A percentile compares a stretch with the other conserved stretches of the same genome.
phyloP scores from a whole-genome alignment of 2,329 filamentous ascomycete species.

The Verticillium isaacii region DNA sequence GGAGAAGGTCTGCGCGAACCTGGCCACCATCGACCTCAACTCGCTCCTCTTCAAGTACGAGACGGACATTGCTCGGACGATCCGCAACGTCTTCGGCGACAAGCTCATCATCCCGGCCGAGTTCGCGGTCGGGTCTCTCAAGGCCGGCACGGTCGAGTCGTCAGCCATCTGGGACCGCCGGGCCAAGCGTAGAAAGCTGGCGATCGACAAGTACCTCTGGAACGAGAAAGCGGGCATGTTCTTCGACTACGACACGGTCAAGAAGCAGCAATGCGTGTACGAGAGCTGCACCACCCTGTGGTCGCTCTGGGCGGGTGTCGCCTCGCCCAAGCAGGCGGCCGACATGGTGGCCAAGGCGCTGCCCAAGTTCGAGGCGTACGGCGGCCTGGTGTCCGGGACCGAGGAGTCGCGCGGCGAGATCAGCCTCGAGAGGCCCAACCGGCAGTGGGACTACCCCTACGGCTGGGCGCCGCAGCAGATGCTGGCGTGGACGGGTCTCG shows the following conservation, averaged over 20 bases:
- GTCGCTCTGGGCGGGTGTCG: conserved; percentile 93
- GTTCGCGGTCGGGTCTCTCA: conserved; percentile 66
- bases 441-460: conserved; percentile 98
- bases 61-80: conserved; percentile 82
- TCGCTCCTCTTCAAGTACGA: conserved; percentile 96
- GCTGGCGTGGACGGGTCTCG: conserved; percentile 88
- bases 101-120: conserved; percentile 76
- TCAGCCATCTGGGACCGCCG: conserved; percentile 89
- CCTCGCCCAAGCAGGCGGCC: conserved; percentile 80
- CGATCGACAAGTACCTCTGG: conserved; percentile 93
- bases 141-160: conserved; percentile 67
- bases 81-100: conserved; percentile 80
- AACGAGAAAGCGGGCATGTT: conserved; percentile 90
- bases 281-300: conserved; percentile 94
- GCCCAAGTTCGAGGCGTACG: conserved; percentile 81
- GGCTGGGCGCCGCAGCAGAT: conserved; percentile 99
- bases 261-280: conserved; percentile 75
- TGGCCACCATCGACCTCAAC: conserved; percentile 93
- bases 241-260: conserved; percentile 91
- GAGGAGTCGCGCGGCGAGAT: conserved; percentile 80
- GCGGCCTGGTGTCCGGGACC: conserved; percentile 84
- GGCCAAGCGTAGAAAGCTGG: conserved; percentile 75
- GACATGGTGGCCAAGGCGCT: conserved; percentile 75
- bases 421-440: conserved; percentile 78
- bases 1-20: conserved; percentile 78